Percentiles rank a stretch among this genome's conserved stretches.
Evolutionary conservation across 805 yeast genomes (phyloP).

Genomic region (Saturnispora sekii): DNA sequence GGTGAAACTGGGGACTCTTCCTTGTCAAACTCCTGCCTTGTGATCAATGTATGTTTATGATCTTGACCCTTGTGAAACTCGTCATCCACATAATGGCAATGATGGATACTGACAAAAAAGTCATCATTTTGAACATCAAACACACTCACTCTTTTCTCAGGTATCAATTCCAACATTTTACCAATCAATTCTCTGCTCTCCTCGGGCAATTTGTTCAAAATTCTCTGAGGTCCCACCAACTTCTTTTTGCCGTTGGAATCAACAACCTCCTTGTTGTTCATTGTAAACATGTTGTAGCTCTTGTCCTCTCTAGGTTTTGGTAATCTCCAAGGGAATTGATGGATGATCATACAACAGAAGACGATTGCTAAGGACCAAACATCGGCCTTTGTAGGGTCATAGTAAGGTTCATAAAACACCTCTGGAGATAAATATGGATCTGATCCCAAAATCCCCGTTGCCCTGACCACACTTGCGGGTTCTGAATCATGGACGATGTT

Average conservation of each 20-base stretch:
- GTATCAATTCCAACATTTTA: constrained; percentile 55
- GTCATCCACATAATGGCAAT: constrained; percentile 34
- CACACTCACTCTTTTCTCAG: constrained; percentile 48
- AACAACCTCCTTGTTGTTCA: constrained; percentile 16
- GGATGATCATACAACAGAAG: constrained; percentile 79
- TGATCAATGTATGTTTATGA: constrained; percentile 59
- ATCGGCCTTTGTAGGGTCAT: constrained; percentile 84
- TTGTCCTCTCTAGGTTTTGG: constrained; percentile 64
- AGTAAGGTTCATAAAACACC: constrained; percentile 44
- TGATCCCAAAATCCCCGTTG: constrained; percentile 86
- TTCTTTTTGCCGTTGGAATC: constrained; percentile 21
- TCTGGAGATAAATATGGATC: constrained; percentile 97
- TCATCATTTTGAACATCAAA: constrained; percentile 44
- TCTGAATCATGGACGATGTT: not conserved
- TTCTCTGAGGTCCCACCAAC: constrained; percentile 54
- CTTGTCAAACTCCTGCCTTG: constrained; percentile 50
- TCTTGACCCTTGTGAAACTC: constrained; percentile 25
- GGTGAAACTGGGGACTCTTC: constrained; percentile 19
- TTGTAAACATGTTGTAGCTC: constrained; percentile 60
- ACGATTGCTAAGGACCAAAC: constrained; percentile 93
- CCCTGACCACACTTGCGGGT: constrained; percentile 36
- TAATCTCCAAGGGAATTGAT: constrained; percentile 91
- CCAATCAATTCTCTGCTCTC: constrained; percentile 52
- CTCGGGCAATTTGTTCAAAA: constrained; percentile 62
- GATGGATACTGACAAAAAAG: constrained; percentile 49